These are phyloP conservation scores for Sporothrix mexicana DNA, from an alignment of 2,329 filamentous ascomycete species.

Conservation along the genomic window DNA sequence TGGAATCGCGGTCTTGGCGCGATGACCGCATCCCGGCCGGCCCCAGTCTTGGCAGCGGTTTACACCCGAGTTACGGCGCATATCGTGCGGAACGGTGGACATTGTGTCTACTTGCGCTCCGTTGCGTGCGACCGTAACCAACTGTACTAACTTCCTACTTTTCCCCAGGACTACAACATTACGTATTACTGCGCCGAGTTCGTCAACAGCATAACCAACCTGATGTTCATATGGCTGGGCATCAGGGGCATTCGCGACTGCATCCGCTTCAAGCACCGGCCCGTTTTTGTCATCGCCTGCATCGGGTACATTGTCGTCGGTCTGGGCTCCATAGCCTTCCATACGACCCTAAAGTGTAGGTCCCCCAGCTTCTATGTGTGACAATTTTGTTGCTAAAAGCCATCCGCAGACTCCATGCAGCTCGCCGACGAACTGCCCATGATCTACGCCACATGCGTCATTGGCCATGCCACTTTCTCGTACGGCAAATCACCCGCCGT, in stretches of 20 bases:
- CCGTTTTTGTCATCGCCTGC: constrained; percentile 72
- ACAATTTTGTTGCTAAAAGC: no score
- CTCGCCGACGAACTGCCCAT: constrained; percentile 65
- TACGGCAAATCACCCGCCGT: constrained; percentile 60
- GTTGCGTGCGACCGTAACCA: no score
- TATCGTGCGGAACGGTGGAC: neutral
- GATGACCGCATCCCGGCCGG: neutral
- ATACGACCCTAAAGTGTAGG: constrained; percentile 62
- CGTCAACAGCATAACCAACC: constrained; percentile 74
- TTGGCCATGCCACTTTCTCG: constrained; percentile 72
- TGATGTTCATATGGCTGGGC: constrained; percentile 80
- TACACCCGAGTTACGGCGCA: neutral
- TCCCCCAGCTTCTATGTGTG: no score
- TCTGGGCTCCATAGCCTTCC: constrained; percentile 62
- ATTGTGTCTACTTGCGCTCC: neutral
- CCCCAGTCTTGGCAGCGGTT: neutral
- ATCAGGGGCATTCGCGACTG: constrained; percentile 77
- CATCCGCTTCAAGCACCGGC: constrained; percentile 72
- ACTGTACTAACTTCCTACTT: neutral
- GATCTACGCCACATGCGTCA: constrained; percentile 65
- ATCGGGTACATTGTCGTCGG: constrained; percentile 61
- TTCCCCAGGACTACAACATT: constrained; percentile 46
- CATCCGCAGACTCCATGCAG: constrained; percentile 67
- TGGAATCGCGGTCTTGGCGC: neutral
- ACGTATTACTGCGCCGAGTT: constrained; percentile 47